Percentiles rank a stretch among this genome's conserved stretches.
Evolutionary conservation across 2,329 filamentous ascomycete species (phyloP).

Genomic region (Sclerotinia borealis): DNA sequence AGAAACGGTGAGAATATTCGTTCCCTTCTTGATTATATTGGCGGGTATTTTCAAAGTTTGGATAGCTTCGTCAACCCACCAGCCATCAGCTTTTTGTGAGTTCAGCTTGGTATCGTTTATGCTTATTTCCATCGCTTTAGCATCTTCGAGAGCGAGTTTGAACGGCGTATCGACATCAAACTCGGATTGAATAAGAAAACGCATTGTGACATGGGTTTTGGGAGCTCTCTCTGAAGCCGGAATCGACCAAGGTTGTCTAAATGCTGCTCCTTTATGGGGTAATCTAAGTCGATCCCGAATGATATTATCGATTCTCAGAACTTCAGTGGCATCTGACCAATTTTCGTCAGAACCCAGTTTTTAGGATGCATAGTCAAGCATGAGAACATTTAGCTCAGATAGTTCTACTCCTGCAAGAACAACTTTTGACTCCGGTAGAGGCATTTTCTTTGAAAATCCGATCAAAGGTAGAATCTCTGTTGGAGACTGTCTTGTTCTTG

Average conservation of each 20-base stretch:
- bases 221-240: constrained; percentile 21
- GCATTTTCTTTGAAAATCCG: background rate
- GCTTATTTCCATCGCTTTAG: constrained; percentile 20
- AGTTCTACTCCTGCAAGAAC: constrained; percentile 18
- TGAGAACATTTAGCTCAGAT: constrained; percentile 31
- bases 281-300: constrained; percentile 26
- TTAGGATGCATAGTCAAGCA: constrained; percentile 31
- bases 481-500: background rate
- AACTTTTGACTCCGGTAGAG: constrained; percentile 6
- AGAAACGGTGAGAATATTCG: constrained; percentile 22
- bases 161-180: constrained; percentile 15
- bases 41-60: constrained; percentile 23
- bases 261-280: constrained; percentile 26
- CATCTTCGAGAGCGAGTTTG: constrained; percentile 28
- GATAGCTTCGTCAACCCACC: constrained; percentile 33
- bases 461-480: background rate
- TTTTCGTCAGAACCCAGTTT: constrained; percentile 19
- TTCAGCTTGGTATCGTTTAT: constrained; percentile 21
- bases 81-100: constrained; percentile 11
- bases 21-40: constrained; percentile 22
- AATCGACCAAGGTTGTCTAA: constrained; percentile 29
- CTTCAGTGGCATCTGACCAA: constrained; percentile 25
- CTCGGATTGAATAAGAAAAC: constrained; percentile 26
- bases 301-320: constrained; percentile 31
- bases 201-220: constrained; percentile 20